phyloP scores from a whole-genome alignment of 148 eudicot species.

The Silene conica region DNA sequence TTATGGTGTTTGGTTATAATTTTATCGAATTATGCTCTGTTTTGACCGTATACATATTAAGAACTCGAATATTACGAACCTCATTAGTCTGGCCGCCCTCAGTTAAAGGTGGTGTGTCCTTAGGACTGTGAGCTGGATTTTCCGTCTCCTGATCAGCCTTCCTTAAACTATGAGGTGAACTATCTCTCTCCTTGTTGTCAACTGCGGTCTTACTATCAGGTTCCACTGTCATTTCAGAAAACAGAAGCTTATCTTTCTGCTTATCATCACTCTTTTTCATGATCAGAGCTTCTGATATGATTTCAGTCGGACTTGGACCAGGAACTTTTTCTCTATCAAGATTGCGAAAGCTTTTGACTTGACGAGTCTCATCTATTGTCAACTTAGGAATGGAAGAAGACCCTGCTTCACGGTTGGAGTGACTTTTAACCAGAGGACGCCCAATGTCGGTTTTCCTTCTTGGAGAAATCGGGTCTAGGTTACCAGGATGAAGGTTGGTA shows the following conservation, averaged over 20 bases:
- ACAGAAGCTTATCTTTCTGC: constrained; percentile 18
- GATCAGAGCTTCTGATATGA: constrained; percentile 13
- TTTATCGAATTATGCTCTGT: no score
- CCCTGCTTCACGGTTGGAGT: constrained; percentile 14
- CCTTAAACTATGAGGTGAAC: no score
- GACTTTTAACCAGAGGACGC: constrained; percentile 18
- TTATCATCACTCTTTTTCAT: constrained; percentile 11
- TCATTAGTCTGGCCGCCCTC: not conserved
- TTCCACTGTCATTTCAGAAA: constrained; percentile 11
- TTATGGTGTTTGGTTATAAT: no score
- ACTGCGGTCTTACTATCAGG: not conserved
- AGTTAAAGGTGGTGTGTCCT: constrained; percentile 4
- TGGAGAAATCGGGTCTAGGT: not conserved
- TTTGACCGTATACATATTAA: no score
- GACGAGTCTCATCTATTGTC: constrained; percentile 12
- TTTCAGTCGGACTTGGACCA: constrained; percentile 13
- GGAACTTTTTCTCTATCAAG: constrained; percentile 4
- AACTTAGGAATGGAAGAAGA: constrained; percentile 7
- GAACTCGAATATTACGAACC: not conserved
- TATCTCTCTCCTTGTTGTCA: not conserved
- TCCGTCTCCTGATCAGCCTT: no score
- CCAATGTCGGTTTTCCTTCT: constrained; percentile 1
- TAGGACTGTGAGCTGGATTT: not conserved
- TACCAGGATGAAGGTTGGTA: constrained; percentile 12
- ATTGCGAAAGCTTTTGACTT: constrained; percentile 7